Evolutionary conservation across 2,329 filamentous ascomycete genomes (phyloP), one percentile per base, ranked within the genome.

Genomic region (Scedosporium boydii): DNA sequence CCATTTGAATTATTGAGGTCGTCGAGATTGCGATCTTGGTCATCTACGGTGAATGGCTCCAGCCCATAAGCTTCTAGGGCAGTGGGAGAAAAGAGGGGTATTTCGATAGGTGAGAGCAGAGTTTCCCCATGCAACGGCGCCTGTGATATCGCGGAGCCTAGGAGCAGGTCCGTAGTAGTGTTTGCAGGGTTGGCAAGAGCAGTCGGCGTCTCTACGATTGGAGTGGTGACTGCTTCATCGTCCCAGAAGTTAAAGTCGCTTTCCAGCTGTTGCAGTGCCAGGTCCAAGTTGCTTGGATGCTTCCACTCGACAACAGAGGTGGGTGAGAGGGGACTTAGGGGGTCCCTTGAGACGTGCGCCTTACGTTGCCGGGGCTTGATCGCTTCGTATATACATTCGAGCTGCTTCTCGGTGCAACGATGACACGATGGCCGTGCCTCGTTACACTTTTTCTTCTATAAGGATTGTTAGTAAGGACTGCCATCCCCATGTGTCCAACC

Each of bases 401-500:
- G 72, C 59, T 74, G 74, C 48, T 77, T 75, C 69, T 84, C 81
- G 51, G 72, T 67, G 69, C 81, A 84, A 48, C 81, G 79, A 23
- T 77, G 73, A 67, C 81, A 84, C 56, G 74, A 72, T 2, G 81
- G 81, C 6, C 80, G 77, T 41, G 70, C 73, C 69, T 84, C 81
- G 67, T 84, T 79, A 67, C 81, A 84, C 72, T 84, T 84, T 70
- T 84, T 84, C 70, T 84, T 84, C 81, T 84, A 64, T 65, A 34
- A 7, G 41, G 51, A 9, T 38, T 61, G 56, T 58, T 27, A 58
- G 56, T 21, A 38, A 38, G 34, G 34, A 12, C 34, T 14, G 10
- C 34, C 34, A 14, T 14, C 3, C 34, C 34, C 34, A 38, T 38
- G 9, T 38, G 10, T 38, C 34, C 34, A 14, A 14, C 34, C 3